Base-by-base conservation (phyloP, 1,139 yeast species). In the Kodamaea derodonti region DNA sequence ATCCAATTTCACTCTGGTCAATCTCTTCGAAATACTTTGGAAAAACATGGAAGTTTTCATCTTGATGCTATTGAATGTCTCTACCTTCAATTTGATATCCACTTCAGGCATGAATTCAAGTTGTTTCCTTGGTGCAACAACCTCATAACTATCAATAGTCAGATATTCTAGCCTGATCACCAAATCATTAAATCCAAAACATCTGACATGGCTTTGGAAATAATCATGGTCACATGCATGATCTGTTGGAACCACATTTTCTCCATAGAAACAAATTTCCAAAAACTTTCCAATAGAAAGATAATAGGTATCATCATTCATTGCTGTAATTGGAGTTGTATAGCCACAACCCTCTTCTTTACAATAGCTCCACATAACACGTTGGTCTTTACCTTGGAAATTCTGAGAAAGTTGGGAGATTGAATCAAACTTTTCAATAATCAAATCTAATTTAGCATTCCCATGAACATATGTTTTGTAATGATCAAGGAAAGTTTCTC, bases 301-400 rank as follows among this genome's bases (percentile, higher is more conserved):
- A 51, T 83, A 87, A 81, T 95, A 90, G 0, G 97, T 81, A 20
- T 82, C 83, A 35, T 87, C 92, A 47, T 86, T 84, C 84, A 94
- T 78, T n/a, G 87, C 85, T 16, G 80, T 64, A 11, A 85, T 80
- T 0, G 97, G 95, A 3, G 95, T 81, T 0, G 84, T 71, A 30
- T 71, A 74, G 14, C 79, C 75, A 55, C 99, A 94, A 6, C 26
- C 26, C n/a, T 24, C 26, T 34, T 69, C 70, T 39, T 83, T 85
- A 58, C 99, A 94, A 45, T 76, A 80, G 54, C 95, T 85, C 98
- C 98, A 94, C 71, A 90, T 83, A 32, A 88, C 65, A 32, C 94
- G 78, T 40, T 65, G 68, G 36, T 65, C 62, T 25, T 52, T 55
- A 9, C 56, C 58, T 27, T 55, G 52, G n/a, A 75, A 75, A 47